phyloP scores from a whole-genome alignment of 352 stramenopile species.

The Peronospora belbahrii region DNA sequence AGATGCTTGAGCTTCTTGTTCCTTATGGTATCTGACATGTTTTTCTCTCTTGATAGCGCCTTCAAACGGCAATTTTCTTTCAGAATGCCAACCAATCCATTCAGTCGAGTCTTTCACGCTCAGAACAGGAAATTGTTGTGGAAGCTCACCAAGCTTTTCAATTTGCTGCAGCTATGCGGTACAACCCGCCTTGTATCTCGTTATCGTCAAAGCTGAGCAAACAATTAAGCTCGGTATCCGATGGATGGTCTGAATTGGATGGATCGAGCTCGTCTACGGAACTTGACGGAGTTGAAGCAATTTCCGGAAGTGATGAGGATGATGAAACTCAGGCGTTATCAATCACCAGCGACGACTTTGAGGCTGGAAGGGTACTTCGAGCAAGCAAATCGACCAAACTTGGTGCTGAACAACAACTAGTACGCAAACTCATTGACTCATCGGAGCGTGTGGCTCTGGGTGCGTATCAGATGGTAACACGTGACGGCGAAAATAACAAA shows the following conservation, averaged over 20 bases:
- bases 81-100: conserved; percentile 51
- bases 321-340: conserved; percentile 21
- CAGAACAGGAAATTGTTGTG: conserved; percentile 51
- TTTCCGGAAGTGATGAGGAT: conserved; percentile 26
- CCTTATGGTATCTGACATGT: not conserved
- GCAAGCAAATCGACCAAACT: not conserved
- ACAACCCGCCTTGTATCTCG: conserved; percentile 2
- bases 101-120: conserved; percentile 35
- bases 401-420: not conserved
- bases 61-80: conserved; percentile 75
- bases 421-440: not conserved
- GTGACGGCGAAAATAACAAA: conserved; percentile 4
- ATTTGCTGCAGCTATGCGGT: conserved; percentile 4
- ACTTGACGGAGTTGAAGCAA: conserved; percentile 16
- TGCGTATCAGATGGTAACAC: conserved; percentile 21
- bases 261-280: conserved; percentile 25
- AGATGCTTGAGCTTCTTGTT: not conserved
- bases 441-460: conserved; percentile 20
- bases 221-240: conserved; percentile 26
- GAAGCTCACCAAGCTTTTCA: conserved; percentile 24
- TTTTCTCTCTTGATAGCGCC: conserved; percentile 20
- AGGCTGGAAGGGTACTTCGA: conserved; percentile 28
- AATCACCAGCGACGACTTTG: conserved; percentile 62
- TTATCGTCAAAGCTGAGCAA: conserved; percentile 22
- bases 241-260: conserved; percentile 36